Conservation (phyloP, 306 rosid species). For the Trifolium pratense region DNA sequence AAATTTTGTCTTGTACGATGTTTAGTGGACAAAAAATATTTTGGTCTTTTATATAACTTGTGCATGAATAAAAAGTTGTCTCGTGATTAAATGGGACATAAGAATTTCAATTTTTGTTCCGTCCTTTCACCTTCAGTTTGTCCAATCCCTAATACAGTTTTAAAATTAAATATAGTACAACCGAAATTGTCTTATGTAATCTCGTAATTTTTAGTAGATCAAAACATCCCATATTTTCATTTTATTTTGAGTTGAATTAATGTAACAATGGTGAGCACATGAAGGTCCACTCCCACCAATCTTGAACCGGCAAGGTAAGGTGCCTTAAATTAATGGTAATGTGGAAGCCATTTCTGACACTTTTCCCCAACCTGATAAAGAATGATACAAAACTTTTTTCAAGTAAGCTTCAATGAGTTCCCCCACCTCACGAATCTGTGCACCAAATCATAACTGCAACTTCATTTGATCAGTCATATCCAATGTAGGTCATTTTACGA, state of each 20-base stretch:
- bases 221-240: too few relatives aligned
- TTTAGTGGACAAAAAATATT: too few relatives aligned
- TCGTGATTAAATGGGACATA: too few relatives aligned
- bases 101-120: too few relatives aligned
- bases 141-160: too few relatives aligned
- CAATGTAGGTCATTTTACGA: conserved; percentile 13
- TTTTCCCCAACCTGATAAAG: conserved; percentile 4
- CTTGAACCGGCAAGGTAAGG: conserved; percentile 19
- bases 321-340: conserved; percentile 26
- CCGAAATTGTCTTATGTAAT: too few relatives aligned
- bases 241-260: not conserved
- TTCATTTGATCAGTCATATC: conserved; percentile 25
- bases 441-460: not conserved
- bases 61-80: too few relatives aligned
- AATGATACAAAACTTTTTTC: conserved; percentile 22
- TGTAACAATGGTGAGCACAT: not conserved
- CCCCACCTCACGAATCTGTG: conserved; percentile 29
- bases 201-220: too few relatives aligned
- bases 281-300: conserved; percentile 41
- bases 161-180: too few relatives aligned
- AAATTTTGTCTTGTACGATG: too few relatives aligned
- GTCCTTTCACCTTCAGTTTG: too few relatives aligned
- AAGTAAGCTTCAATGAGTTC: conserved; percentile 3
- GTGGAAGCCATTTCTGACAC: conserved; percentile 29
- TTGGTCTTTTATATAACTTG: too few relatives aligned